Base-by-base conservation (phyloP, 352 stramenopile species). In the Blastocystis sp. region DNA sequence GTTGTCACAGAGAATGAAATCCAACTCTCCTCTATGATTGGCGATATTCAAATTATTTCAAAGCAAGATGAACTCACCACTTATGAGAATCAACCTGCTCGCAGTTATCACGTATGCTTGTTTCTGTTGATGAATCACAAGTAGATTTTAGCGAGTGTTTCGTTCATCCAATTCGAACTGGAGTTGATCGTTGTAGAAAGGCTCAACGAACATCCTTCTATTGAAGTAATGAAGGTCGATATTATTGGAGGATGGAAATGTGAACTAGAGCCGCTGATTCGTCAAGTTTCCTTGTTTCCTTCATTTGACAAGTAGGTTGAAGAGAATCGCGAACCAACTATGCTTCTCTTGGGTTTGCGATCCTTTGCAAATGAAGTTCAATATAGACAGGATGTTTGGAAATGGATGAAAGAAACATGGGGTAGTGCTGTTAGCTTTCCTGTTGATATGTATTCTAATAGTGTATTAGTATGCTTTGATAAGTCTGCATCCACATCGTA, bases 351-450 rank as follows among this genome's bases (percentile, higher is more conserved):
- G 7, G 71, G 71, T n/a, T 29, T 83, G 27, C 71, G 71, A 2
- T 83, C 71, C 4, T 83, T 63, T 65, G 11, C 24, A 19, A 83
- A 83, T 39, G 71, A 83, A 65, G 46, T 83, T 19, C 9, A 66
- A 32, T 83, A 83, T 49, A 42, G 71, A 2, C 9, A 24, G 3
- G 16, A 61, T 51, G 51, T 83, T 9, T 83, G 46, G 46, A 65
- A 49, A 21, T 83, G 71, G 71, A 66, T 83, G 71, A 83, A 83
- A 27, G 46, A 63, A 27, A 65, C 52, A 27, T 83, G 71, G 71
- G 51, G 32, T 66, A 21, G 9, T 19, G 21, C 35, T 52, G 71
- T 83, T 21, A 42, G 27, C 16, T 37, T 83, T n/a, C 71, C 43
- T 14, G 49, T 39, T 46, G 71, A 52, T 21, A 21, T 24, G n/a